These are phyloP conservation scores for Plasmodium billcollinsi DNA, from an alignment of 169 alveolate species.

Conservation along the genomic window DNA sequence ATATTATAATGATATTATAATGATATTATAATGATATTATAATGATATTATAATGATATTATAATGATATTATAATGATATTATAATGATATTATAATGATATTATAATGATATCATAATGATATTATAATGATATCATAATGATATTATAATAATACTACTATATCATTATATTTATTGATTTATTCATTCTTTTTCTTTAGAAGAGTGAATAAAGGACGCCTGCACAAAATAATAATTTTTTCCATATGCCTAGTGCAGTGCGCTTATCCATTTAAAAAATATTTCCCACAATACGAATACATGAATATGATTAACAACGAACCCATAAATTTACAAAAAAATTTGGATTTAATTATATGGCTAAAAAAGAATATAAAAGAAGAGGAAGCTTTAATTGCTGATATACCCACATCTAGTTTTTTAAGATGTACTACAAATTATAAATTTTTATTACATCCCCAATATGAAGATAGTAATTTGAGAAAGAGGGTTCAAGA, in stretches of 20 bases:
- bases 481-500: slow-evolving; percentile 63
- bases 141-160: no score
- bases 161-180: not conserved
- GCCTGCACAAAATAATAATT: not conserved
- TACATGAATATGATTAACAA: slow-evolving; percentile 10
- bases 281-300: slow-evolving; percentile 66
- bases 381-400: slow-evolving; percentile 30
- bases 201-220: slow-evolving; percentile 9
- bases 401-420: slow-evolving; percentile 74
- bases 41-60: no score
- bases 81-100: no score
- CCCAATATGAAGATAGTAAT: slow-evolving; percentile 59
- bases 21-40: no score
- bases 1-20: no score
- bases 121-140: no score
- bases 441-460: slow-evolving; percentile 52
- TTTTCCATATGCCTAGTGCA: slow-evolving; percentile 21
- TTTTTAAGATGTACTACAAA: slow-evolving; percentile 61
- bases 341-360: slow-evolving; percentile 27
- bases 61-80: no score
- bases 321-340: slow-evolving; percentile 15
- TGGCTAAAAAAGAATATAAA: slow-evolving; percentile 48
- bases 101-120: no score
- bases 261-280: slow-evolving; percentile 30
- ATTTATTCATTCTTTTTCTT: not conserved